Evolutionary conservation across 2,329 filamentous ascomycete species (phyloP), one percentile per base, ranked within the genome.

Genomic region (Emmonsiellopsis sp.): DNA sequence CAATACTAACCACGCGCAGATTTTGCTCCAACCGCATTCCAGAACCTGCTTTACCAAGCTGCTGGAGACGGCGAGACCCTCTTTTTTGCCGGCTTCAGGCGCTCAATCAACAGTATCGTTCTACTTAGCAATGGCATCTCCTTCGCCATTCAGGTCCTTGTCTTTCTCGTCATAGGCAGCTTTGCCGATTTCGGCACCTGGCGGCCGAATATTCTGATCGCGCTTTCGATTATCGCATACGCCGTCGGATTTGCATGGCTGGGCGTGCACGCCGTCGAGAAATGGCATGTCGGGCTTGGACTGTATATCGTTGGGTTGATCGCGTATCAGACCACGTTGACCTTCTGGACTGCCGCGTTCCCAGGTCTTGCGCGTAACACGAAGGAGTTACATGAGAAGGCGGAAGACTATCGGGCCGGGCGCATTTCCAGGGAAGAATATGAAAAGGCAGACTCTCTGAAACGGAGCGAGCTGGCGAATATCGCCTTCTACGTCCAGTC

Each of bases 331-430:
- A 78, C 84, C 2, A 83, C 81, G 0, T 70, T 86, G 48, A 86
- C 83, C 0, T 86, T 85, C 64, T 86, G 83, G 81, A 84, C 82
- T 0, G 82, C 84, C 0, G 82, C 83, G 0, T 83, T 83, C 54
- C 79, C 80, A 3, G 74, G 78, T 0, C 67, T 83, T 7, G 79
- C 80, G 4, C 67, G 79, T 6, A 81, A 82, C 58, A 79, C 77
- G 0, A 61, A 65, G 1, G 70, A 77, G 26, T 68, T 82, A 62
- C 70, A 79, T 30, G 65, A 68, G 2, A 75, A 75, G 51, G 78
- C 79, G 5, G 69, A 73, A 35, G 69, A 73, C n/a, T 78, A 74
- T 50, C 72, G 71, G 20, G 67, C 72, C 1, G 77, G 81, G 2
- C 70, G 69, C 1, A 82, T 86, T 43, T 75, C 73, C 1, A 73